Conservation (phyloP, 108 stramenopile genomes). For the Pseudonitzschia multiseries region DNA sequence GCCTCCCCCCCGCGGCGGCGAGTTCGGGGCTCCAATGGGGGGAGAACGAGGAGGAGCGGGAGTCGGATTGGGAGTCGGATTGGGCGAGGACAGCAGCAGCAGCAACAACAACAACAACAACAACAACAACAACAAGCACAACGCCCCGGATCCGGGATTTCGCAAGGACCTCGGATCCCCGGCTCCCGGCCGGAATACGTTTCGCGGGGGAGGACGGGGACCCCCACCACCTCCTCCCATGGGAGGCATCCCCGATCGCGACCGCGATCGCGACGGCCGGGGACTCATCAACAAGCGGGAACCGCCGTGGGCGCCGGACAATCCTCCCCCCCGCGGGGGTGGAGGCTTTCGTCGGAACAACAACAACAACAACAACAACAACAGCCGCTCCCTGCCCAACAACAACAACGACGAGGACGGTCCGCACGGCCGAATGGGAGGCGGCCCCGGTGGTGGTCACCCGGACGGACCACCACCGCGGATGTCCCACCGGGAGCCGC, state of each 20-base stretch:
- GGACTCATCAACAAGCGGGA: conserved; percentile 2
- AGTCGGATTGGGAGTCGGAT: too few species aligned
- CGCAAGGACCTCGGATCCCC: not conserved
- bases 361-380: not conserved
- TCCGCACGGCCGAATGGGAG: not conserved
- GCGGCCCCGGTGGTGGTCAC: not conserved
- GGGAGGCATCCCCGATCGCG: not conserved
- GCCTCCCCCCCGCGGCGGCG: not conserved
- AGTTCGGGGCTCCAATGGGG: not conserved
- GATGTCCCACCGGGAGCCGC: not conserved
- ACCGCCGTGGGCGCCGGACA: not conserved
- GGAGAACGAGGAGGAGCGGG: too few species aligned
- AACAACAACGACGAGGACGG: not conserved
- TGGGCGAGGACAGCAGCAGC: too few species aligned
- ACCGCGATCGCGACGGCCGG: not conserved
- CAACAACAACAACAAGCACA: not conserved
- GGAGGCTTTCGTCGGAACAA: conserved; percentile 2
- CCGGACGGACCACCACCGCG: not conserved
- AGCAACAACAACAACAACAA: too few species aligned
- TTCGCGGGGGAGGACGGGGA: not conserved
- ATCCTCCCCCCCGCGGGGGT: not conserved
- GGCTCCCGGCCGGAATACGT: not conserved
- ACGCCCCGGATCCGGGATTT: not conserved
- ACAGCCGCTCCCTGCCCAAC: too few species aligned
- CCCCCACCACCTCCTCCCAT: not conserved